Evolutionary conservation across 352 stramenopile species (phyloP), one percentile per base, ranked within the genome.

Genomic region (Phytophthora tentaculata): DNA sequence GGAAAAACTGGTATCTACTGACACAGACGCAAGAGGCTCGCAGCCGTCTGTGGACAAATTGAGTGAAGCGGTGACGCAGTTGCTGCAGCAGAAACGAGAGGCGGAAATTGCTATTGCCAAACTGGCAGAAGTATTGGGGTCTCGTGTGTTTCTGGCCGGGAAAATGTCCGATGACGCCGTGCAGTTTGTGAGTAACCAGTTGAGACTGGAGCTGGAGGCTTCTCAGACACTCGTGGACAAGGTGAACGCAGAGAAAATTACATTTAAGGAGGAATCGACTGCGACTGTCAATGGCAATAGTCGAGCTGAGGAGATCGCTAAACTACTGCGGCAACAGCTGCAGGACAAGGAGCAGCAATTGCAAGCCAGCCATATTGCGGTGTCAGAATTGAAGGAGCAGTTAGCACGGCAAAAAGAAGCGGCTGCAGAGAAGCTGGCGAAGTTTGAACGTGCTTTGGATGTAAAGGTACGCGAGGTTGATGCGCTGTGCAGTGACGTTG

Each of bases 381-480:
- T 85, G n/a, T 73, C 58, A 1, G 71, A 81, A n/a, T 57, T 92
- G 16, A 73, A 87, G 10, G 49, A 69, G 28, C 64, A 88, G 41
- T 67, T 94, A 17, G 41, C 60, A 0, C 62, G 60, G 12, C 76
- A 90, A 58, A 66, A 91, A 49, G 79, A 91, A 62, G 62, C 70
- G n/a, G 56, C 80, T 9, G 57, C 59, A 0, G 74, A 81, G 52
- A 88, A 71, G 61, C 68, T 75, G 17, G 71, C 66, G 32, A 51
- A 80, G 26, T 69, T 90, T 14, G 73, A 80, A 53, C 76, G 70
- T 5, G 77, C 80, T 13, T 71, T 85, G 16, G 54, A 74, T 1
- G 76, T 90, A n/a, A 91, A 90, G 53, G 47, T 82, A 1, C 80
- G 76, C 16, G 77, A 91, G 20, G 61, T 91, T 7, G 81, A 91